Evolutionary conservation across 179 eudicot species (phyloP).

Genomic region (Spergularia azorica): DNA sequence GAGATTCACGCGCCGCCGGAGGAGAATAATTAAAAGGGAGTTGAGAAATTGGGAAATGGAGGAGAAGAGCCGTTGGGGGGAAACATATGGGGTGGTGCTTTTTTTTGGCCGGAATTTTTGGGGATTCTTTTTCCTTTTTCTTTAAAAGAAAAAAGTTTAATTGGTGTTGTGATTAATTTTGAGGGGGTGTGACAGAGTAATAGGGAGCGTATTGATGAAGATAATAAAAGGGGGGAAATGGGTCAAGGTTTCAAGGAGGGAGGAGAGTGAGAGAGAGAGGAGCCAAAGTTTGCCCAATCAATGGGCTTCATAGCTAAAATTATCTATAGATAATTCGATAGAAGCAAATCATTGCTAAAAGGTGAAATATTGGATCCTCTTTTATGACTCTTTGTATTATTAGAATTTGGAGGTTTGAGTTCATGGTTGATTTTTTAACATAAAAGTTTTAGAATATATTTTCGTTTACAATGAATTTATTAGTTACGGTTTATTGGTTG

Average conservation of each 20-base stretch:
- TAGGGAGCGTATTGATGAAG: neutral
- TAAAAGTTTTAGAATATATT: too few species aligned
- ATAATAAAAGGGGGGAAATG: neutral
- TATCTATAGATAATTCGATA: too few species aligned
- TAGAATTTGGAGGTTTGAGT: too few species aligned
- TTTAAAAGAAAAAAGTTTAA: too few species aligned
- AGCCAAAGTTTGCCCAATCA: neutral
- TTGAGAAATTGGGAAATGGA: neutral
- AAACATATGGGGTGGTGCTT: neutral
- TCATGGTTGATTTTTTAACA: neutral
- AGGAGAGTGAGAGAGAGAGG: neutral
- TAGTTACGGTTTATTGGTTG: too few species aligned
- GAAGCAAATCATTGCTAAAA: neutral
- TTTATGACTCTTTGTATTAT: neutral
- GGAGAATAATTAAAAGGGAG: neutral
- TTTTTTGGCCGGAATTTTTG: too few species aligned
- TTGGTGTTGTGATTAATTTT: too few species aligned
- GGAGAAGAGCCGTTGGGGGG: slow-evolving; percentile 6
- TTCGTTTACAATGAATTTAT: too few species aligned
- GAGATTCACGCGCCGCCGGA: slow-evolving; percentile 30
- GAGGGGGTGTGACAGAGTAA: neutral
- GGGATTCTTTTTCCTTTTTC: too few species aligned
- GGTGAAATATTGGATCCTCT: slow-evolving; percentile 15
- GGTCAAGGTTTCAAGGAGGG: neutral
- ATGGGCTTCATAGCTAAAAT: neutral